A percentile compares a stretch with the other conserved stretches of the same genome.
phyloP scores from a whole-genome alignment of 352 stramenopile genomes.

The Phytophthora aleatoria region DNA sequence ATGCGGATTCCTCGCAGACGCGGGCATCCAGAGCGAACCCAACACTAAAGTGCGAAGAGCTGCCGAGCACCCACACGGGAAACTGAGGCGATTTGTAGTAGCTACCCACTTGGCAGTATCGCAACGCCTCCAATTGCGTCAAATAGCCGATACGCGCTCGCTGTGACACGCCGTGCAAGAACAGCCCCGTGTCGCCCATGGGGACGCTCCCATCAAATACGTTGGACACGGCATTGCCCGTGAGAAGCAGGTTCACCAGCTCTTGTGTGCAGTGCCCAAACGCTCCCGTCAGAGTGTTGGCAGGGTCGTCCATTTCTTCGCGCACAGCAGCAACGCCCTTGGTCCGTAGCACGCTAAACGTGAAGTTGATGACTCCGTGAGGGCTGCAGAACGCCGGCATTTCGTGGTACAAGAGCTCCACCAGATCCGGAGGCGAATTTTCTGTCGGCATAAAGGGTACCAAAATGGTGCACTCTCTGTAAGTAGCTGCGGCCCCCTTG shows the following conservation, averaged over 20 bases:
- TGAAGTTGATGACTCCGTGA: slow-evolving; percentile 73
- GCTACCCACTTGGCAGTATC: slow-evolving; percentile 91
- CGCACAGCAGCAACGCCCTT: slow-evolving; percentile 48
- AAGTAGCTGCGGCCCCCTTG: slow-evolving; percentile 1
- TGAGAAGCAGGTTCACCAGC: slow-evolving; percentile 87
- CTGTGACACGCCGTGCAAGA: slow-evolving; percentile 61
- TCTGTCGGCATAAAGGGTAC: slow-evolving; percentile 3
- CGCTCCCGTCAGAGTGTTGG: slow-evolving; percentile 58
- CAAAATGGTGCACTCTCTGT: slow-evolving; percentile 20
- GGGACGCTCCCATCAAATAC: slow-evolving; percentile 83
- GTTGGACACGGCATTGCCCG: slow-evolving; percentile 76
- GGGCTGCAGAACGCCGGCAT: slow-evolving; percentile 39
- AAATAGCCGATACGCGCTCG: slow-evolving; percentile 83
- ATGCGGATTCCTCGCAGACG: slow-evolving; percentile 69
- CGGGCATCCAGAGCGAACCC: slow-evolving; percentile 72
- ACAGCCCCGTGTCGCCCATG: slow-evolving; percentile 78
- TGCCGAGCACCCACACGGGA: slow-evolving; percentile 92
- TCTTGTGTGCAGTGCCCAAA: slow-evolving; percentile 89
- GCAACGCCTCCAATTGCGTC: slow-evolving; percentile 87
- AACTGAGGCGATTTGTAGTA: slow-evolving; percentile 91
- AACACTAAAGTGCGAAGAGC: slow-evolving; percentile 91
- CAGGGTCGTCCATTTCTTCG: slow-evolving; percentile 78
- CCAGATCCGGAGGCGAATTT: slow-evolving; percentile 11
- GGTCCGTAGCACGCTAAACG: slow-evolving; percentile 71
- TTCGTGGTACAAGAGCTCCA: slow-evolving; percentile 17